Evolutionary conservation across 306 rosid genomes (phyloP), one percentile per base, ranked within the genome.

Genomic region (Inga laurina): DNA sequence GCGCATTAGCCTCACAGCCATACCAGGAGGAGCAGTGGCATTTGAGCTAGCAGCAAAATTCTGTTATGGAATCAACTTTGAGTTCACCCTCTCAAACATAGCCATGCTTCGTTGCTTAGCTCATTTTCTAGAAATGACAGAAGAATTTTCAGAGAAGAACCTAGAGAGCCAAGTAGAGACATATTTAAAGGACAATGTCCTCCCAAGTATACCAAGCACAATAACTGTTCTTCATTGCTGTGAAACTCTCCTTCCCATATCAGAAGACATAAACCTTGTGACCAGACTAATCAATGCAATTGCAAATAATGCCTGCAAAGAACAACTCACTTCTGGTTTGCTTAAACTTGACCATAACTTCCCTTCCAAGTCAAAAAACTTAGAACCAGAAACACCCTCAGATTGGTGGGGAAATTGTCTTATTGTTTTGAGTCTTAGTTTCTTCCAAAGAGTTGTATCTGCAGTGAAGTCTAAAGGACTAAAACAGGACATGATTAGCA

Each of bases 341-440:
- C 86, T 84, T 72, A 94, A 94, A 83, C 92, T 97, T 19, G 99
- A 97, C 82, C 93, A 92, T 75, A 94, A 88, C 78, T 97, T 86
- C 72, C 91, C 93, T 59, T 45, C 92, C 30, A 91, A 92, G 86
- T 77, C 87, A 67, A 85, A 54, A 67, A 85, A 54, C 82, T 72
- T 90, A 48, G 97, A 95, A 74, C 90, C 97, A 2, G 99, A 94
- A 79, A 93, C 98, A 2, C 99, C 97, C 9, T 85, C 90, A n/a
- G 93, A 97, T 75, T 97, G 99, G 99, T 97, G 99, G 99, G 99
- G 98, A 0, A 92, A 94, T 48, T 87, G 93, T 1, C 95, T 97
- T 16, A 81, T 77, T 19, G 82, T 87, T 72, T 98, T 97, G 74
- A 85, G 73, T 67, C 98, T 94, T 44, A 97, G 94, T 51, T 89